Evolutionary conservation across 1,284 basidiomycete genomes (phyloP), one percentile per base, ranked within the genome.

Genomic region (Malassezia cuniculi): DNA sequence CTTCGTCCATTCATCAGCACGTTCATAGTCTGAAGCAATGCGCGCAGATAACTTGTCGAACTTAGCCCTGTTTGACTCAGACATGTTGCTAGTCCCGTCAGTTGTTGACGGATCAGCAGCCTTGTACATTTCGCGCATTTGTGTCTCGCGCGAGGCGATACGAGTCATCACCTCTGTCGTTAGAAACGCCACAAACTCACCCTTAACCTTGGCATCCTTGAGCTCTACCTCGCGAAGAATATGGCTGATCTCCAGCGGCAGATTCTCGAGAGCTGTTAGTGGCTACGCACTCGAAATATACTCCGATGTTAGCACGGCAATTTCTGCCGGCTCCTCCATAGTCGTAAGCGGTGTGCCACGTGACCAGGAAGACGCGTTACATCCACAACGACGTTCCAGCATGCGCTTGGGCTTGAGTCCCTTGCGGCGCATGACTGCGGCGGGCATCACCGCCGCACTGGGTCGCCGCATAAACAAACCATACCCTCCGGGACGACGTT

Each of bases 151-250:
- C 12, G 55, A 44, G 11, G 55, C 35, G 11, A 64, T 54, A 30
- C 57, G 59, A 6, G 59, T 50, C 6, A 64, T 41, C 12, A 55
- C 31, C 8, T 62, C 60, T 46, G 31, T 7, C 4, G 29, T 15
- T 3, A 33, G 27, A 8, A 12, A 32, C 15, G 4, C 18, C 3
- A 11, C 17, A 31, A 12, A 6, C 15, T 16, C 19, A 52, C 50
- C 52, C 37, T 65, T 58, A 11, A 57, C 49, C 41, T 66, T 63
- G 32, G 40, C 46, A 36, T 66, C 63, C 41, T 66, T 66, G 36
- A 62, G 54, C 26, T 64, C 55, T 27, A 66, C 64, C 43, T 66
- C 63, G 31, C 60, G 58, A 34, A 66, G 35, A 30, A 61, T 48
- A 32, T 64, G 61, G 8, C 42, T 49, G n/a, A 66, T 57, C 31